Percentiles rank a stretch among this genome's conserved stretches.
Evolutionary conservation across 495 filamentous ascomycete genomes (phyloP).

Genomic region (Polyplosphaeria fusca): DNA sequence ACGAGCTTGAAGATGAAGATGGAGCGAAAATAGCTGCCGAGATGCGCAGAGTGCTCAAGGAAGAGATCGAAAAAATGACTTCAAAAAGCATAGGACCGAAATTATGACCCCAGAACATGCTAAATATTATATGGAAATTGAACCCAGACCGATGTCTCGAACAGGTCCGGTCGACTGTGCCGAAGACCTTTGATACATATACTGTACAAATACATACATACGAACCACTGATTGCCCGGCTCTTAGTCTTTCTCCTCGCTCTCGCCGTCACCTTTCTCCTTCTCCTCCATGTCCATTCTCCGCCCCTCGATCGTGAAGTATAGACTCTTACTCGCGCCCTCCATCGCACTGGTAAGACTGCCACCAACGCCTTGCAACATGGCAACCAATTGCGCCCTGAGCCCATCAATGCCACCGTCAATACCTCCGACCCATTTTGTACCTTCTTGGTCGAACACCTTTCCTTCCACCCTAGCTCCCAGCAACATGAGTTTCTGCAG

Average conservation of each 20-base stretch:
- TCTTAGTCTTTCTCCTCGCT: not conserved
- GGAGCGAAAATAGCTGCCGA: conserved; percentile 58
- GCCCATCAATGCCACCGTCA: conserved; percentile 72
- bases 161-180: too few species aligned
- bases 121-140: too few species aligned
- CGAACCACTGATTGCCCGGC: too few species aligned
- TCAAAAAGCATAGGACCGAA: conserved; percentile 42
- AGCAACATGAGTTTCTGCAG: conserved; percentile 82
- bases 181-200: conserved; percentile 12
- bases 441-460: conserved; percentile 76
- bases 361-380: conserved; percentile 74
- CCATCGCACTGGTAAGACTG: conserved; percentile 67
- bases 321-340: conserved; percentile 71
- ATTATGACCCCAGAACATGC: too few species aligned
- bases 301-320: conserved; percentile 83
- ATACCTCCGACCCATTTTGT: conserved; percentile 84
- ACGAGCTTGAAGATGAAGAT: conserved; percentile 85
- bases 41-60: conserved; percentile 60
- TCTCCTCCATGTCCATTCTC: conserved; percentile 72
- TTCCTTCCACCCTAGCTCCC: conserved; percentile 76
- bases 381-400: conserved; percentile 75
- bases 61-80: conserved; percentile 50
- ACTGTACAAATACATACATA: not conserved
- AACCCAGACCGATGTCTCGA: too few species aligned
- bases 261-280: conserved; percentile 47